Conservation (phyloP, 2,329 filamentous ascomycete genomes). For the Calonectria honghensis region DNA sequence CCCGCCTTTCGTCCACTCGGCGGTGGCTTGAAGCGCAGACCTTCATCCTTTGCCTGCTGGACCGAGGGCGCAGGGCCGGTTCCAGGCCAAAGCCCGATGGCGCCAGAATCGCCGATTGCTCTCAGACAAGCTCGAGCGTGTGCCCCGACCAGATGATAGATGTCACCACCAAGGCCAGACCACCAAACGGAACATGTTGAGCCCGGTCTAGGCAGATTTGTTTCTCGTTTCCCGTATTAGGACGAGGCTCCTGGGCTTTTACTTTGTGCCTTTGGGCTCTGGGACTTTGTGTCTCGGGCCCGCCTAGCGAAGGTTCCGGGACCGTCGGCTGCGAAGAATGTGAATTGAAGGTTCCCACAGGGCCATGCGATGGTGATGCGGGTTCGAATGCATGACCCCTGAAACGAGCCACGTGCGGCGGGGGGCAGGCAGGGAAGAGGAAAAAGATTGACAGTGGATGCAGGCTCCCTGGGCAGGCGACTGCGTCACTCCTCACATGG, state of each 20-base stretch:
- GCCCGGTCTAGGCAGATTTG: background rate
- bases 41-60: background rate
- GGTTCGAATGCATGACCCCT: conserved; percentile 34
- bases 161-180: conserved; percentile 9
- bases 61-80: background rate
- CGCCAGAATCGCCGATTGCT: background rate
- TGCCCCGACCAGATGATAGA: conserved; percentile 6
- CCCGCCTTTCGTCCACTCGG: conserved; percentile 9
- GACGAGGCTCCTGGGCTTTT: background rate
- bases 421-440: conserved; percentile 35
- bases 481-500: conserved; percentile 13
- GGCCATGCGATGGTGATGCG: background rate
- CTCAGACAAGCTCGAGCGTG: conserved; percentile 3
- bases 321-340: conserved; percentile 11
- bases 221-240: background rate
- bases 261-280: background rate
- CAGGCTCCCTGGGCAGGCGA: background rate
- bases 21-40: background rate
- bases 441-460: conserved; percentile 24
- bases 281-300: background rate
- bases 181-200: background rate
- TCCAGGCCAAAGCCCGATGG: conserved; percentile 6
- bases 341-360: background rate
- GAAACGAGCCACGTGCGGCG: conserved; percentile 46
- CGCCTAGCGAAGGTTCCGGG: conserved; percentile 18